Percentiles rank a stretch among this genome's conserved stretches.
Evolutionary conservation across 2,329 filamentous ascomycete species (phyloP).

Genomic region (Mariannaea elegans): DNA sequence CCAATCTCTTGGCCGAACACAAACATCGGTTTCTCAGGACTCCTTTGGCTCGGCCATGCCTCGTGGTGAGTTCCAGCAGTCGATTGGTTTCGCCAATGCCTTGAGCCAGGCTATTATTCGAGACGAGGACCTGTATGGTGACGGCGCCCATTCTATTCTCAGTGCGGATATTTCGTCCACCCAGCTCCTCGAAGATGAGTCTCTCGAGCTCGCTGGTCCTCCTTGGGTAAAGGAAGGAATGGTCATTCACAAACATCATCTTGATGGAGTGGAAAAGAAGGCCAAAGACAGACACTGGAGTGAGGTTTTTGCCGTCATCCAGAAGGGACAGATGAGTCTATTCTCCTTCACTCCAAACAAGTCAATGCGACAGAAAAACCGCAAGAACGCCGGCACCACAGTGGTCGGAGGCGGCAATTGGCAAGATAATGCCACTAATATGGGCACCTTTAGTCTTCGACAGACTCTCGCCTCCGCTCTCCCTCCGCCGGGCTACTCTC

Average conservation of each 20-base stretch:
- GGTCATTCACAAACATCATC: constrained; percentile 94
- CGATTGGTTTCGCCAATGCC: constrained; percentile 96
- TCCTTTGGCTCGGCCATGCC: constrained; percentile 83
- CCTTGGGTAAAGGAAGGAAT: constrained; percentile 99
- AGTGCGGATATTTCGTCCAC: constrained; percentile 68
- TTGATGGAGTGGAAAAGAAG: constrained; percentile 89
- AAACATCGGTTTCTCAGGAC: constrained; percentile 91
- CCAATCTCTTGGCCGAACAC: constrained; percentile 88
- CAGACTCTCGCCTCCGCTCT: constrained; percentile 92
- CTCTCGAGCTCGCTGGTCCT: constrained; percentile 88
- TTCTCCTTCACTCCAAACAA: constrained; percentile 93
- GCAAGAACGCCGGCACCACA: constrained; percentile 59
- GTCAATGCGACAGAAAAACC: constrained; percentile 74
- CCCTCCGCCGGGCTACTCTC: constrained; percentile 91
- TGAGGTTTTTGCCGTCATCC: constrained; percentile 94
- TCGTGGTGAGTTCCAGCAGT: constrained; percentile 88
- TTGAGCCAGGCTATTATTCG: constrained; percentile 96
- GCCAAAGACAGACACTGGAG: constrained; percentile 94
- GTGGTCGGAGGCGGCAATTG: constrained; percentile 94
- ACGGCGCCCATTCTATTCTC: constrained; percentile 56
- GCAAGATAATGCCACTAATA: constrained; percentile 93
- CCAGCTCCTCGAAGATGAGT: constrained; percentile 88
- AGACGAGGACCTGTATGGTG: constrained; percentile 74
- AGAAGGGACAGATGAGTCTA: constrained; percentile 91
- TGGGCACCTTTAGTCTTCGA: constrained; percentile 86